These are phyloP conservation scores for Ophidiomyces ophidiicola DNA, from an alignment of 2,329 filamentous ascomycete species.

Conservation along the genomic window DNA sequence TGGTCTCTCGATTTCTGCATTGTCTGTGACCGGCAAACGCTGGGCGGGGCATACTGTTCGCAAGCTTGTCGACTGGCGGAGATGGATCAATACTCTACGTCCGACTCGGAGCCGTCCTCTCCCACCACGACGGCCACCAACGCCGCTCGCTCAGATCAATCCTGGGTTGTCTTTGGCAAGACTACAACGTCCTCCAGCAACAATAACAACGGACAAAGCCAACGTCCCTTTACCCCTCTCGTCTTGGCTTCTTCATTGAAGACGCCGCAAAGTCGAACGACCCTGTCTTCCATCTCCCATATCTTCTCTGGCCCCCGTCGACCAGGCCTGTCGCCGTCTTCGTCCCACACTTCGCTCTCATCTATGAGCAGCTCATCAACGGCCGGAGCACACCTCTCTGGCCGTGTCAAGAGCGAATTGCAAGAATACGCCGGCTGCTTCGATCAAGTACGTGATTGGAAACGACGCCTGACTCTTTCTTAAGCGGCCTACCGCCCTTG, in stretches of 20 bases:
- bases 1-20: conserved; percentile 93
- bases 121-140: conserved; percentile 14
- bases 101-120: conserved; percentile 30
- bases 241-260: conserved; percentile 59
- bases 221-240: conserved; percentile 62
- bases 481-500: conserved; percentile 8
- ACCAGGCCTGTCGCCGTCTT: conserved; percentile 43
- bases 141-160: conserved; percentile 7
- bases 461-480: conserved; percentile 28
- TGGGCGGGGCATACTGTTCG: conserved; percentile 76
- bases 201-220: conserved; percentile 27
- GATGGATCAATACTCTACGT: conserved; percentile 55
- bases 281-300: conserved; percentile 20
- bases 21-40: conserved; percentile 79
- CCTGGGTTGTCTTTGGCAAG: conserved; percentile 14
- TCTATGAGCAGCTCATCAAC: conserved; percentile 58
- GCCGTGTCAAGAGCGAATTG: conserved; percentile 66
- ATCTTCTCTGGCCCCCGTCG: conserved; percentile 4
- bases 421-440: conserved; percentile 80
- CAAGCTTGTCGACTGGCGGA: conserved; percentile 82
- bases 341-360: conserved; percentile 71
- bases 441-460: conserved; percentile 57
- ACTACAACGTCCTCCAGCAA: too few relatives aligned
- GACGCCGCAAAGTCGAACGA: conserved; percentile 23
- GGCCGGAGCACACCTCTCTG: conserved; percentile 51